Evolutionary conservation across 176 grass and related monocot species (phyloP).

Genomic region (Aegilops sharonensis): DNA sequence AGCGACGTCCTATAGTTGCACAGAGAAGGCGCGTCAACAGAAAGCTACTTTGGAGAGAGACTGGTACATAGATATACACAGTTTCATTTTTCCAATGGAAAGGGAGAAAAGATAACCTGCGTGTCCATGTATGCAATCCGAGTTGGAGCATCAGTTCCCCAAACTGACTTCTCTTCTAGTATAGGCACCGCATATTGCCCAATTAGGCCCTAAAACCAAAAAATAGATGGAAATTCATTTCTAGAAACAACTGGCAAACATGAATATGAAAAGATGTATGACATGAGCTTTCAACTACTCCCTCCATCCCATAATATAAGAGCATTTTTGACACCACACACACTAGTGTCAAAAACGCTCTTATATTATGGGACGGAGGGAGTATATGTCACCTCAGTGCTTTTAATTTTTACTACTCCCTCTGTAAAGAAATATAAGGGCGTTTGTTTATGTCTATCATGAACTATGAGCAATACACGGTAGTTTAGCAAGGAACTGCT

Average conservation of each 20-base stretch:
- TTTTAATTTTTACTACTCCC: not conserved
- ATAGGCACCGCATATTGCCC: constrained; percentile 99
- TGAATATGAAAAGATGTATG: not conserved
- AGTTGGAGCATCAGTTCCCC: constrained; percentile 99
- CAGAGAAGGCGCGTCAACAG: constrained; percentile 24
- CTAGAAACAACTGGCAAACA: constrained; percentile 10
- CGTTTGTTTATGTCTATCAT: not conserved
- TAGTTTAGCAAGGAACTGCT: not conserved
- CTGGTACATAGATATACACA: not conserved
- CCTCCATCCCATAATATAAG: no score
- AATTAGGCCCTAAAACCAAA: constrained; percentile 72
- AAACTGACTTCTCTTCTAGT: constrained; percentile 98
- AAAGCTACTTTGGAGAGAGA: constrained; percentile 27
- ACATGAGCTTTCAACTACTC: not conserved
- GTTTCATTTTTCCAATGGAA: constrained; percentile 2
- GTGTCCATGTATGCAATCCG: constrained; percentile 99
- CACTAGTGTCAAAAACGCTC: no score
- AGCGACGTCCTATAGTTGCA: constrained; percentile 72
- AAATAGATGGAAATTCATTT: constrained; percentile 26
- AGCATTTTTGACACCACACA: no score
- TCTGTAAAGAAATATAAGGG: no score
- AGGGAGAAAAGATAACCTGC: constrained; percentile 51
- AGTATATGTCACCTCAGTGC: not conserved
- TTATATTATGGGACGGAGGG: no score
- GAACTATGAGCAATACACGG: not conserved